Base-by-base conservation (phyloP, 192 early-diverging fungal species). In the Backusella macrospora region DNA sequence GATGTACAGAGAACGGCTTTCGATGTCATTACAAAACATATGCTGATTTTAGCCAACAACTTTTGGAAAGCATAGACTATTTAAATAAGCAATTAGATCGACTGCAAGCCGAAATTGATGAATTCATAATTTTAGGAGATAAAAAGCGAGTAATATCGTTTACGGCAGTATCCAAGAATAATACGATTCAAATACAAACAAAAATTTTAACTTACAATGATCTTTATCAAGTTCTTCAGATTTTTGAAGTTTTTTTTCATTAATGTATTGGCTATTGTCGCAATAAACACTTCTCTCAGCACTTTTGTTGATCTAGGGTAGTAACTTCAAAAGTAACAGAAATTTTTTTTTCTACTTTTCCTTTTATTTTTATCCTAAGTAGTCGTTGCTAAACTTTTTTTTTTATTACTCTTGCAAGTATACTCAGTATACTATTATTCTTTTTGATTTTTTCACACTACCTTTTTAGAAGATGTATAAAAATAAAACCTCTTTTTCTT, bases 11-110 rank as follows among this genome's bases (percentile, higher is more conserved):
- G 26, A 9, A 26, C 13, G 12, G 5, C 10, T 13, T 9, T 13
- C 18, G 52, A 26, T 59, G 52, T 13, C 52, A 59, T 59, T 59
- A 59, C 52, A 59, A 59, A 26, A 59, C 52, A 23, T 59, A 59
- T 8, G 52, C 26, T 12, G 52, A 59, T 59, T 59, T 59, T 23
- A 59, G 52, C 23, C 21, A 59, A 12, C 52, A 59, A 59, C 52
- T 59, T 5, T 12, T 26, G 12, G 52, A 59, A 59, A 14, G 21
- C 13, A 59, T 26, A 1, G 21, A 59, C 52, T 23, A 59, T 59
- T 59, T 59, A 26, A 23, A 59, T 59, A 59, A 12, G 26, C 52
- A 26, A 18, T 23, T 59, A n/a, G 52, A 59, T 59, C 21, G 52
- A 26, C 18, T 59, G n/a, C 52, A 59, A 59, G 21, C 52, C 26